Base-by-base conservation (phyloP, 1,284 basidiomycete species). In the Porogramme epimiltina region DNA sequence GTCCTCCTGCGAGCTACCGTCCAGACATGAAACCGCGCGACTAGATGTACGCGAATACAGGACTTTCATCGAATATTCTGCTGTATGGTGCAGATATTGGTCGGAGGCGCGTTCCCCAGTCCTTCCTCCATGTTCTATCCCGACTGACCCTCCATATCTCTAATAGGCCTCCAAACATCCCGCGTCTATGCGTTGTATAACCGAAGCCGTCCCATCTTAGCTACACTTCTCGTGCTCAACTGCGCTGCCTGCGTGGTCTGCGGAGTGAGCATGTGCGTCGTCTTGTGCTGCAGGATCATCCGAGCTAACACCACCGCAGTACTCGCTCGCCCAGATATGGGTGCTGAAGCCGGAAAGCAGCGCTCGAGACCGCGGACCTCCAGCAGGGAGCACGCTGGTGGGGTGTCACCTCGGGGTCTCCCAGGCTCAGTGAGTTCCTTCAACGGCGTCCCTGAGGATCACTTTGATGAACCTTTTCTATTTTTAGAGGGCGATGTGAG, bases 141-240 rank as follows among this genome's bases (percentile, higher is more conserved):
- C n/a, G n/a, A n/a, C n/a, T n/a, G n/a, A n/a, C n/a, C n/a, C n/a
- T 28, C 18, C 11, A 2, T 3, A 13, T 34, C 16, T 23, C 28
- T 44, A 13, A 24, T 15, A 55, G 54, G 18, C 4, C 33, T 55
- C 16, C 54, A 51, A 13, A 39, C 47, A 5, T 42, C 25, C 22
- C 54, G 54, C 4, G 34, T 49, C 15, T 47, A 55, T 18, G 54
- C 49, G 10, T 33, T 55, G 8, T 55, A 51, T 22, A 8, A 19
- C 8, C 34, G 28, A 2, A 51, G 42, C 25, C 49, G 46, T 10
- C 24, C 26, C 5, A 25, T 55, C 6, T 18, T 48, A 3, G 16
- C 16, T 3, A n/a, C 24, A 16, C 39, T 55, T 1, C 5, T 50
- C 16, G 45, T n/a, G 16, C 11, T 51, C 20, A 38, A 20, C 20